Base-by-base conservation (phyloP, 441 rosid genomes). In the Populus hybrid region DNA sequence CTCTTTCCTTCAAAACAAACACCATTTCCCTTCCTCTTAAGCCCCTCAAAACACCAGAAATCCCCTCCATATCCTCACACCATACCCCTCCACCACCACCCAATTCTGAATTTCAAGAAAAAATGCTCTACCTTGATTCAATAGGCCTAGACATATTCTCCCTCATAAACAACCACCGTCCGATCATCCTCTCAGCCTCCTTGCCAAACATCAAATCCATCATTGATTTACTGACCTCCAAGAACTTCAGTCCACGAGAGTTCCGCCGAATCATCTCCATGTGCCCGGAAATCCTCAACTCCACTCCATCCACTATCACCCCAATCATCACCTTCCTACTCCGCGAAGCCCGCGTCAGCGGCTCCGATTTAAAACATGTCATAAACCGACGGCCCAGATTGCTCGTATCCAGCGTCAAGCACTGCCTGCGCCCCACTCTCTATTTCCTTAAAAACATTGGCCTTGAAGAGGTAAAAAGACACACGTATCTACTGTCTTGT, bases 271-370 rank as follows among this genome's bases (percentile, higher is more conserved):
- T 93, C 78, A 83, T 89, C 71, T 86, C 92, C 73, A 90, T 95
- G 93, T 95, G 97, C 76, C 99, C 94, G 0, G 90, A 89, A 76
- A 75, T 93, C 75, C 90, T 95, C 69, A 70, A 90, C 76, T 67
- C 83, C 67, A 81, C 79, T 5, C 80, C 88, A 18, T 53, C 90
- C 67, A 72, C 82, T 67, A 79, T 93, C 40, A 78, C 85, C 82
- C 92, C 94, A 1, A 82, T 88, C 83, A 86, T 92, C 89, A 87
- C 98, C 59, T 95, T 95, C 93, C 99, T 94, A 82, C 92, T 90
- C 82, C 90, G 95, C 0, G 99, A 95, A 82, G 97, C 81, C 38
- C 75, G 82, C 20, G 93, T 95, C 40, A 78, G 83, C 53, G 84
- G 84, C 73, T 85, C 86, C 71, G 86, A 88, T 70, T 76, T 95